Evolutionary conservation across 768 basidiomycete genomes (phyloP).

Genomic region (Trametes cingulata): DNA sequence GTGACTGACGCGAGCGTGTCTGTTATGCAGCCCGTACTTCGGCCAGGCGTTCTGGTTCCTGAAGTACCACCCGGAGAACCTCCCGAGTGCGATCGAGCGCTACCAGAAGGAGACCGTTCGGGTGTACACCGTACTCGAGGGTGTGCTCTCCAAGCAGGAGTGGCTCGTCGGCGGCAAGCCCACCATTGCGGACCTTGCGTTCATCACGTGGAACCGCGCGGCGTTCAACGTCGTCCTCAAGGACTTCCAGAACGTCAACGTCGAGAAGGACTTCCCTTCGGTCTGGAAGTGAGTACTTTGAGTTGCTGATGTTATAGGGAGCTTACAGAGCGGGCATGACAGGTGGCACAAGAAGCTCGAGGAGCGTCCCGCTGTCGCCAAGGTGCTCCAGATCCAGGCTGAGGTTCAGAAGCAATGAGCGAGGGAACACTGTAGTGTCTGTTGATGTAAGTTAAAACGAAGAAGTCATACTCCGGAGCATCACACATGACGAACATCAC

Average conservation of each 20-base stretch:
- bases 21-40: slow-evolving; percentile 26
- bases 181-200: slow-evolving; percentile 31
- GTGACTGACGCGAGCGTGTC: neutral
- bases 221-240: slow-evolving; percentile 13
- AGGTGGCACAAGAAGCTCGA: slow-evolving; percentile 28
- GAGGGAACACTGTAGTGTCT: neutral
- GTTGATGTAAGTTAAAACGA: neutral
- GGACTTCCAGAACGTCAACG: slow-evolving; percentile 11
- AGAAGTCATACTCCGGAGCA: neutral
- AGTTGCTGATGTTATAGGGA: neutral
- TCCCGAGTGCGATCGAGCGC: slow-evolving; percentile 32
- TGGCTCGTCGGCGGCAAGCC: slow-evolving; percentile 32
- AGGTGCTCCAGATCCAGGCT: slow-evolving; percentile 10
- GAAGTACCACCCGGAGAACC: slow-evolving; percentile 30
- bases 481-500: too few relatives aligned
- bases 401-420: neutral
- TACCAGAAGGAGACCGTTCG: slow-evolving; percentile 33
- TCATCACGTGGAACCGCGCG: slow-evolving; percentile 27
- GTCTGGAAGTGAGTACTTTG: slow-evolving; percentile 16
- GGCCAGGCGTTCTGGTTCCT: slow-evolving; percentile 32
- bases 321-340: neutral
- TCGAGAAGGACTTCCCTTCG: slow-evolving; percentile 27
- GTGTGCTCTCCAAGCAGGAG: slow-evolving; percentile 31
- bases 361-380: slow-evolving; percentile 17
- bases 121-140: slow-evolving; percentile 31